phyloP scores from a whole-genome alignment of 768 basidiomycete species.

The Trametopsis cervina region DNA sequence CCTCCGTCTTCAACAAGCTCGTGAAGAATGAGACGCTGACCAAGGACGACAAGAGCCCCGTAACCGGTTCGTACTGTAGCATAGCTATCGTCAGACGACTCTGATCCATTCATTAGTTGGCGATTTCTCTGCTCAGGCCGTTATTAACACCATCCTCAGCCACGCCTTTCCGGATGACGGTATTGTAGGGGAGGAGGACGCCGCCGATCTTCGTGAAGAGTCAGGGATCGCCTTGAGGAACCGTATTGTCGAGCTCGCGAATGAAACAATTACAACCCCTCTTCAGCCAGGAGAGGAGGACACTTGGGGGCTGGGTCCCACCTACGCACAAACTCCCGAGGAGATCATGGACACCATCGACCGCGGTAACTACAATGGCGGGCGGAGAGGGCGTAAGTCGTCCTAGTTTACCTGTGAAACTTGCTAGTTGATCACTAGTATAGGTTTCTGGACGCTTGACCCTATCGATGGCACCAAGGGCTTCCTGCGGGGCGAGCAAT shows the following conservation, averaged over 20 bases:
- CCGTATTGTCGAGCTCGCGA: constrained; percentile 76
- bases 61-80: constrained; percentile 37
- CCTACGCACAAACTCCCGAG: constrained; percentile 39
- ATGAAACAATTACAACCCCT: constrained; percentile 59
- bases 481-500: constrained; percentile 88
- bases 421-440: constrained; percentile 20
- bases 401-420: not conserved
- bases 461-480: constrained; percentile 94
- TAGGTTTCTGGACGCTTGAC: constrained; percentile 84
- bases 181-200: constrained; percentile 95
- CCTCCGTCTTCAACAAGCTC: constrained; percentile 79
- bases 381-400: constrained; percentile 60
- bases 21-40: constrained; percentile 81
- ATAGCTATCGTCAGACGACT: not conserved
- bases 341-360: constrained; percentile 85
- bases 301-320: constrained; percentile 70
- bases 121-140: constrained; percentile 90
- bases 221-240: constrained; percentile 39
- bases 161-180: constrained; percentile 77
- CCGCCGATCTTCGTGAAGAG: constrained; percentile 60
- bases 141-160: constrained; percentile 76
- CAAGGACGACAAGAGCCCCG: constrained; percentile 81
- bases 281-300: constrained; percentile 49
- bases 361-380: constrained; percentile 69
- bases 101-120: constrained; percentile 49